Base-by-base conservation (phyloP, 805 yeast genomes). In the Candida ortonii region DNA sequence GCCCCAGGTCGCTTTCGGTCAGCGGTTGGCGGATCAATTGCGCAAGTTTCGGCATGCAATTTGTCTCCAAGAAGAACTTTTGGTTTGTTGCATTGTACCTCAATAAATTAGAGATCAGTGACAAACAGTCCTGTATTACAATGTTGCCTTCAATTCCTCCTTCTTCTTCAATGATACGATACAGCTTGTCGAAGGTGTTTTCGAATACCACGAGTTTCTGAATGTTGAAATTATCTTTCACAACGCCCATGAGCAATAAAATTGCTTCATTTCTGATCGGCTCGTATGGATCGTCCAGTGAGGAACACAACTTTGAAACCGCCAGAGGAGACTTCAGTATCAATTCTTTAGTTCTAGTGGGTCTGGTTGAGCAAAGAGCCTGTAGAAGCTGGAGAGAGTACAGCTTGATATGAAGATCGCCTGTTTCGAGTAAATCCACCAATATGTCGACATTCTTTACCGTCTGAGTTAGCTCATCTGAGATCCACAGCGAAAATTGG, bases 181-280 rank as follows among this genome's bases (percentile, higher is more conserved):
- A 89, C 9, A 88, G 61, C 41, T 71, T 76, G 42, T 87, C 96
- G 53, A 93, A 89, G 0, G 94, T 82, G 47, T 86, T 89, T 55
- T 93, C 97, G 54, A 93, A 93, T 0, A 95, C 98, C 7, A 94
- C 94, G 13, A 93, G 64, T 52, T 88, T 89, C 56, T 93, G 98
- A 20, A 90, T 79, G 56, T 86, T 90, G 39, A 80, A 76, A 49
- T 87, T 85, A 40, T 84, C 82, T 47, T 80, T 80, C 9, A 80
- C 94, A 3, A 93, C 68, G 8, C 88, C 81, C 80, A 84, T 80
- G 32, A 94, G 65, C n/a, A 94, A 64, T 33, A 90, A 61, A 22
- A 90, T 80, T 3, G 93, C 78, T 59, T 93, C 95, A 56, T 90
- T 89, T 49, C 97, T 70, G 7, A 93, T 76, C 12, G 94, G 95